These are phyloP conservation scores for Sporothrix inflata DNA, from an alignment of 2,329 filamentous ascomycete genomes.

Conservation along the genomic window DNA sequence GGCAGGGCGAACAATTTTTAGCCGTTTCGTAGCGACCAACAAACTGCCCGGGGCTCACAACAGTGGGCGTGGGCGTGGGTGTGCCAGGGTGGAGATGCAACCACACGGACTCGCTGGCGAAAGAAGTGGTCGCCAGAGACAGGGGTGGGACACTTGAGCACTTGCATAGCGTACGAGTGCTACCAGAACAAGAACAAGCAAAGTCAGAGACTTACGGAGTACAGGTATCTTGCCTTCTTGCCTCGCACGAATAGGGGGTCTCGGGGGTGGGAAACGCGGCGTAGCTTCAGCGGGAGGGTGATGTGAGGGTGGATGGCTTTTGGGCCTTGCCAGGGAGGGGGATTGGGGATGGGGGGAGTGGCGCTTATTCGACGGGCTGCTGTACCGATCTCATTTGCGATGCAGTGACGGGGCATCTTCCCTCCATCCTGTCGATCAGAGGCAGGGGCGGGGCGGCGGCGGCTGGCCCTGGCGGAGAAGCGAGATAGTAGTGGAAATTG, in stretches of 20 bases:
- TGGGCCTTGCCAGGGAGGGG: not conserved
- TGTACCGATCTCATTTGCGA: conserved; percentile 13
- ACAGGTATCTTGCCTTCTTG: not conserved
- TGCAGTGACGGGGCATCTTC: not conserved
- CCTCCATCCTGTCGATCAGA: conserved; percentile 10
- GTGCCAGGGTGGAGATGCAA: conserved; percentile 23
- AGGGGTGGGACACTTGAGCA: not conserved
- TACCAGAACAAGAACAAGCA: not conserved
- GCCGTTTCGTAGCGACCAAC: not conserved
- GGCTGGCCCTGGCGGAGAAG: not conserved
- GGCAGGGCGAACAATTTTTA: conserved; percentile 2
- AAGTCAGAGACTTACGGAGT: not conserved
- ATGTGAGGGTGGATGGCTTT: not conserved
- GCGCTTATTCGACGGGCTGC: conserved; percentile 16
- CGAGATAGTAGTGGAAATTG: conserved; percentile 20
- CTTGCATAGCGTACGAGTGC: not conserved
- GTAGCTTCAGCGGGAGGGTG: not conserved
- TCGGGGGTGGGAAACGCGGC: not conserved
- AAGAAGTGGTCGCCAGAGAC: not conserved
- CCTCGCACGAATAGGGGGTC: not conserved
- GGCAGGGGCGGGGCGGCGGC: not conserved
- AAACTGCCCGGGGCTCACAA: not conserved
- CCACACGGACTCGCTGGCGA: conserved; percentile 28
- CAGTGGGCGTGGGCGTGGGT: conserved; percentile 1
- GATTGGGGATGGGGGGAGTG: not conserved